Percentiles rank a stretch among this genome's conserved stretches.
These are phyloP conservation scores for Spathaspora boniae DNA, from an alignment of 805 yeast species.

Conservation along the genomic window DNA sequence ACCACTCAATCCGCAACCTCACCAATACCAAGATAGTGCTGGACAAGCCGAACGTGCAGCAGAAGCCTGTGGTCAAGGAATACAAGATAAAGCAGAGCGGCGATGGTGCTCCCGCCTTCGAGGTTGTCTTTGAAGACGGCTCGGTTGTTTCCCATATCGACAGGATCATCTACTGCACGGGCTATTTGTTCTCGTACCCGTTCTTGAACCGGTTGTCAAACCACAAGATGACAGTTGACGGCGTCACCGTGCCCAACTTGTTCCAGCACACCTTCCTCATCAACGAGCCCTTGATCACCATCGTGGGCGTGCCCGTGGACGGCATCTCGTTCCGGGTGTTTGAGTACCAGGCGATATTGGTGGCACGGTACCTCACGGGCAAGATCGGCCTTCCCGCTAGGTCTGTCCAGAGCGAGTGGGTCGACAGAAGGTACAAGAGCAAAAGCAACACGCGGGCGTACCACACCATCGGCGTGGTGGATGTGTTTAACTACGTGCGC, in stretches of 20 bases:
- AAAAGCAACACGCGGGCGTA: slow-evolving; percentile 40
- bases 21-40: slow-evolving; percentile 5
- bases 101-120: slow-evolving; percentile 26
- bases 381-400: slow-evolving; percentile 47
- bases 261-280: slow-evolving; percentile 59
- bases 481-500: slow-evolving; percentile 24
- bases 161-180: slow-evolving; percentile 66
- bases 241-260: slow-evolving; percentile 34
- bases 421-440: slow-evolving; percentile 29
- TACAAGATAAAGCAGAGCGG: slow-evolving; percentile 23
- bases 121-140: slow-evolving; percentile 49
- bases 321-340: slow-evolving; percentile 62
- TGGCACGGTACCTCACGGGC: slow-evolving; percentile 60
- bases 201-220: slow-evolving; percentile 41
- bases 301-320: slow-evolving; percentile 59
- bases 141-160: slow-evolving; percentile 46
- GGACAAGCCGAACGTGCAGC: slow-evolving; percentile 12
- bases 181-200: slow-evolving; percentile 66
- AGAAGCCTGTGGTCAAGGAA: slow-evolving; percentile 23
- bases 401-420: slow-evolving; percentile 46
- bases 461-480: slow-evolving; percentile 34
- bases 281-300: slow-evolving; percentile 60
- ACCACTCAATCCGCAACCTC: slow-evolving; percentile 25
- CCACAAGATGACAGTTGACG: slow-evolving; percentile 26
- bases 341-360: slow-evolving; percentile 60